Evolutionary conservation across 202 grass and related monocot genomes (phyloP).

Genomic region (Schoenoplectus tabernaemontani): DNA sequence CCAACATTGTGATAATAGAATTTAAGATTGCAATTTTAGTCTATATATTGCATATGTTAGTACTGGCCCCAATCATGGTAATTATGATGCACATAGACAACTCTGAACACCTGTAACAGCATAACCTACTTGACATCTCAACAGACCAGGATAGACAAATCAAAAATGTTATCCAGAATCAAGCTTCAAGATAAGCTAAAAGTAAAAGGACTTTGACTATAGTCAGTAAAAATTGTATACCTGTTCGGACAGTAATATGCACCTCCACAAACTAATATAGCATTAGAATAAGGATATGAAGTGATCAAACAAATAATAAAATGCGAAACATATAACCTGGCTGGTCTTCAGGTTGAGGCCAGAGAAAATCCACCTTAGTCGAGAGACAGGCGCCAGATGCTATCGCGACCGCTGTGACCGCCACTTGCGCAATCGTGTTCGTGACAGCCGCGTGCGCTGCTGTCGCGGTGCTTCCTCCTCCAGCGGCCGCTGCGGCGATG

Average conservation of each 20-base stretch:
- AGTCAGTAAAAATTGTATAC: not conserved
- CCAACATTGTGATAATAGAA: not conserved
- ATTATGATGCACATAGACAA: not conserved
- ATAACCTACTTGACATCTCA: not conserved
- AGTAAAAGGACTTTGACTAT: not conserved
- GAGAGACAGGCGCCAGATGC: constrained; percentile 93
- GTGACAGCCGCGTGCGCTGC: constrained; percentile 77
- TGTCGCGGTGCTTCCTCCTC: constrained; percentile 34
- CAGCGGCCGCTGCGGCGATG: constrained; percentile 46
- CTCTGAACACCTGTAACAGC: not conserved
- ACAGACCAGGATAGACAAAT: not conserved
- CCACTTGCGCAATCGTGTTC: constrained; percentile 76
- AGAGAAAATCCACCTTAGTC: constrained; percentile 93
- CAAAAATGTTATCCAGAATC: not conserved
- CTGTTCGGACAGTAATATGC: no score
- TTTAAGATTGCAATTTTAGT: not conserved
- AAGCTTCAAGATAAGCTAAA: not conserved
- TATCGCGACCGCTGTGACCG: constrained; percentile 90
- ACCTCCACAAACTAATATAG: not conserved
- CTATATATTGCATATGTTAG: not conserved
- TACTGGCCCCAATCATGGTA: not conserved
- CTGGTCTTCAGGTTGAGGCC: constrained; percentile 76
- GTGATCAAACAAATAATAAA: not conserved
- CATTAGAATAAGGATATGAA: not conserved
- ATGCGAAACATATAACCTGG: constrained; percentile 40